These are phyloP conservation scores for Asterophora parasitica DNA, from an alignment of 768 basidiomycete species.

Conservation along the genomic window DNA sequence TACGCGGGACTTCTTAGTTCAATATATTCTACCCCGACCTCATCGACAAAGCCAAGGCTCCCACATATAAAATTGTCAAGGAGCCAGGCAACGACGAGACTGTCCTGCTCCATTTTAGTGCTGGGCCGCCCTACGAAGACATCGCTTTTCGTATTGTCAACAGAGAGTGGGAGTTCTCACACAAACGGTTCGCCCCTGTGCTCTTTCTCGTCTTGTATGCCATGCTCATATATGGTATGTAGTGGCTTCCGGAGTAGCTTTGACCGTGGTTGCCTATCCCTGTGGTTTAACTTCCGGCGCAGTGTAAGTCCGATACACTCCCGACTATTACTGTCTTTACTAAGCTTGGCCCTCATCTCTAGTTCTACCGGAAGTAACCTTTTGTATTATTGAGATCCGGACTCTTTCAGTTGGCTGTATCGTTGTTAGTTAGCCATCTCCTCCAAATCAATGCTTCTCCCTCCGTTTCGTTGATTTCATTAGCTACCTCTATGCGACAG, in stretches of 20 bases:
- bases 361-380: constrained; percentile 80
- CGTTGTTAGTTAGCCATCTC: background rate
- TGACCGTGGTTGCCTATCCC: constrained; percentile 91
- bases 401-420: background rate
- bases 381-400: background rate
- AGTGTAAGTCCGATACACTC: constrained; percentile 55
- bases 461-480: background rate
- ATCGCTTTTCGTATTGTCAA: constrained; percentile 98
- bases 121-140: constrained; percentile 97
- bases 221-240: constrained; percentile 1
- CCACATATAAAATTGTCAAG: constrained; percentile 93
- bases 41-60: constrained; percentile 96
- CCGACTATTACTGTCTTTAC: constrained; percentile 2
- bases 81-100: constrained; percentile 96
- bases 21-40: constrained; percentile 99
- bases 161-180: constrained; percentile 97
- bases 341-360: constrained; percentile 13
- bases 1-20: constrained; percentile 42
- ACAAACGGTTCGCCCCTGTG: constrained; percentile 65
- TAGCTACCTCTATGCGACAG: background rate
- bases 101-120: constrained; percentile 86
- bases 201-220: background rate
- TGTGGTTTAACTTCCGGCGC: constrained; percentile 95
- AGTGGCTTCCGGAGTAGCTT: constrained; percentile 97
- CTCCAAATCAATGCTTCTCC: background rate